Percentiles rank a stretch among this genome's conserved stretches.
Conservation (phyloP, 2,329 filamentous ascomycete species). For the Fusarium zealandicum region DNA sequence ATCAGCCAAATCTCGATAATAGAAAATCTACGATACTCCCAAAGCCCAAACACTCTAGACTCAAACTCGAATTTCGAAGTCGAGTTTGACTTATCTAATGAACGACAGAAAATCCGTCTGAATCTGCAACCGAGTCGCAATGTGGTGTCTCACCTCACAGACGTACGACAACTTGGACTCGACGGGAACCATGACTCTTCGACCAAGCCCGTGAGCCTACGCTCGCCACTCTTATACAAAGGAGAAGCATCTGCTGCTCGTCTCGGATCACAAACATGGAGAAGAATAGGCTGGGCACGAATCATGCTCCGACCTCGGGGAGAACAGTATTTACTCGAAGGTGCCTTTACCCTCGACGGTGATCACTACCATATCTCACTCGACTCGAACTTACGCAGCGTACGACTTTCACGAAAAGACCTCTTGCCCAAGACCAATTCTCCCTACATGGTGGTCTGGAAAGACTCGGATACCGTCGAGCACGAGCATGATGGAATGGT, state of each 20-base stretch:
- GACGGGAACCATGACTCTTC: conserved; percentile 4
- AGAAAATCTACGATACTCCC: conserved; percentile 13
- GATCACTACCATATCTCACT: conserved; percentile 24
- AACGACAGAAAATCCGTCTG: conserved; percentile 3
- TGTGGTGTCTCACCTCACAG: conserved; percentile 20
- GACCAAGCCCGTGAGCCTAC: background rate
- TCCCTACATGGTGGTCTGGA: conserved; percentile 29
- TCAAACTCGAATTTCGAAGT: conserved; percentile 22
- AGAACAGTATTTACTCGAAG: conserved; percentile 16
- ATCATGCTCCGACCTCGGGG: conserved; percentile 20
- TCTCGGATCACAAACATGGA: background rate
- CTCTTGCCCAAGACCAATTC: background rate
- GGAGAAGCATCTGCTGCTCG: conserved; percentile 9
- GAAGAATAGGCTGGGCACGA: conserved; percentile 20
- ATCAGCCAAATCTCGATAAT: conserved; percentile 8
- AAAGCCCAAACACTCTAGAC: conserved; percentile 6
- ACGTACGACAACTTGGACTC: conserved; percentile 14
- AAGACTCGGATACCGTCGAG: background rate
- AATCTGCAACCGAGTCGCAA: conserved; percentile 23
- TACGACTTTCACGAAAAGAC: background rate
- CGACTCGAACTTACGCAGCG: conserved; percentile 21
- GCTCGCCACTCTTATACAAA: conserved; percentile 16
- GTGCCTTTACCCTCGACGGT: conserved; percentile 28
- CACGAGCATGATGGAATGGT: background rate
- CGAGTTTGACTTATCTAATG: conserved; percentile 14